Base-by-base conservation (phyloP, 2,329 filamentous ascomycete genomes). In the Colletotrichum somersetense region DNA sequence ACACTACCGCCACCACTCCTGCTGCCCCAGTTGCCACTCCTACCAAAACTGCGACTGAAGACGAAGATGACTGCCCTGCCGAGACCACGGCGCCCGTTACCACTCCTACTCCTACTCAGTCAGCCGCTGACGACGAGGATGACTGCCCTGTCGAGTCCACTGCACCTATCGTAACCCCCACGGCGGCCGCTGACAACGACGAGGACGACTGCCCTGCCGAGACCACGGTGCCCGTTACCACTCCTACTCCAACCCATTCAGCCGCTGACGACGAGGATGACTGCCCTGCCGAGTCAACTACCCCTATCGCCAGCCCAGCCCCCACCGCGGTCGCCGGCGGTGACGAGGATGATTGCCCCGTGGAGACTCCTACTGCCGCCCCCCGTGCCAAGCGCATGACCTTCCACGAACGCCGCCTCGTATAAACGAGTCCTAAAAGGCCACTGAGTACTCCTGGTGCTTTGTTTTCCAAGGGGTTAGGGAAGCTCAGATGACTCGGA, bases 351-450 rank as follows among this genome's bases (percentile, higher is more conserved):
- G 69, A 72, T 58, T 72, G 69, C 59, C 69, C 69, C 0, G 69
- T 42, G 10, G 69, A 72, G 69, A 42, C 50, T n/a, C n/a, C 67
- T 33, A 20, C 55, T 14, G 61, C 61, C 52, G 52, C 62, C 65
- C 35, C 38, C 0, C 2, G 16, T 38, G 71, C 50, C 66, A 74
- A 73, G 73, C 73, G 73, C 66, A 64, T 66, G 73, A 35, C 58
- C 38, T 40, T 74, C 48, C 73, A 74, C 63, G 73, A 74, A 62
- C 73, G 73, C 59, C 73, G 73, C 62, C 52, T 62, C 58, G 48
- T 48, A 48, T 73, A 65, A 61, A 33, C 3, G 8, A 26, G 18
- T 42, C n/a, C 62, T 5, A 48, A 18, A 30, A 52, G 11, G n/a
- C 33, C 59, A 2, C 23, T n/a, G 38, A 48, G 7, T 40, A 6